Base-by-base conservation (phyloP, 768 basidiomycete genomes). In the Lepiota venenata region DNA sequence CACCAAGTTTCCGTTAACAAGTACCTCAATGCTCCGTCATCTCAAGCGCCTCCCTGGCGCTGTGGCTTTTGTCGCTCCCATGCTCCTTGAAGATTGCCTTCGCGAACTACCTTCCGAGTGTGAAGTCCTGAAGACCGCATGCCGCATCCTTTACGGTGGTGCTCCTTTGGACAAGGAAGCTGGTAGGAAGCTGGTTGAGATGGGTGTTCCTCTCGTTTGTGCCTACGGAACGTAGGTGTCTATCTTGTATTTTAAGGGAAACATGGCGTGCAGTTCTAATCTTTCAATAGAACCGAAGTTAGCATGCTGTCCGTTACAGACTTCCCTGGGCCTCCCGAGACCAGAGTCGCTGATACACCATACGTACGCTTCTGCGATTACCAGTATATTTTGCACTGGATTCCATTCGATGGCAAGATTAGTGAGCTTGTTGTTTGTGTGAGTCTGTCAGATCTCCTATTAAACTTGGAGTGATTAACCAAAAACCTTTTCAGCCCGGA, bases 341-440 rank as follows among this genome's bases (percentile, higher is more conserved):
- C 18, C 22, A 52, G 50, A 43, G 5, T 42, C 21, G 45, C 43
- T 2, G 57, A 60, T 45, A 54, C 52, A 42, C 14, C 47, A 20
- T 62, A 60, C 29, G 50, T 58, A 10, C n/a, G n/a, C 10, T 46
- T 58, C 27, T 46, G 49, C 15, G 50, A 48, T 2, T 45, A 60
- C n/a, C 18, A 52, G 18, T 57, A 56, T 35, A 27, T 22, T 42
- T 22, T 54, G 4, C 52, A 54, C 36, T 61, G 54, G 42, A 55
- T 44, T 15, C 36, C 41, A 15, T 38, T 16, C 27, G 39, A 56
- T 25, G 52, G 52, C 29, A 46, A 40, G 18, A 35, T 49, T 9
- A 44, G 44, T 27, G 60, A 62, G 39, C 56, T 66, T 21, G 55
- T 66, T 35, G 47, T 63, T 21, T 52, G 55, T 45, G 65, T 66